Evolutionary conservation across 2,329 filamentous ascomycete species (phyloP), one percentile per base, ranked within the genome.

Genomic region (Sclerotiophoma versabilis): DNA sequence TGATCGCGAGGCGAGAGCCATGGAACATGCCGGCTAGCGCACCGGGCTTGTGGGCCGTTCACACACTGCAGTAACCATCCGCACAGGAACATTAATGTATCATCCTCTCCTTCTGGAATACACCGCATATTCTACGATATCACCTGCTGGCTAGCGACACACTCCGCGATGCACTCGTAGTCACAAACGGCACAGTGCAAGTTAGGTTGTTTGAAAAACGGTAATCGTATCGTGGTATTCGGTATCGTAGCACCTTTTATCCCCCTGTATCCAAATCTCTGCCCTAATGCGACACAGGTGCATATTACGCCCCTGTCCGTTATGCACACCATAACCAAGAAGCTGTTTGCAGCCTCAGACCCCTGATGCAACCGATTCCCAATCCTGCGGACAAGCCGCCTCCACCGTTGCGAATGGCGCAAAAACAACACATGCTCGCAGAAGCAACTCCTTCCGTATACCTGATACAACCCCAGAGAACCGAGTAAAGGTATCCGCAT

Each of bases 401-500:
- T 26, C 39, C 27, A 41, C 45, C 50, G 26, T 37, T 49, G 49
- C 41, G 38, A 44, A 49, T 49, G 41, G 45, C 54, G 34, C 46
- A 45, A 32, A 49, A 49, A 45, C 41, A 61, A 57, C 49, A 37
- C 56, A 53, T 51, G 52, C 33, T 29, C 46, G 41, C 36, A 42
- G 38, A 46, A 50, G 46, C 46, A 45, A 50, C 46, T 25, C 42
- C 17, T 37, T 37, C 42, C 47, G 30, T 36, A 59, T 66, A 66
- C 64, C 61, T 59, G 52, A 64, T 68, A 64, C 57, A 65, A 55
- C 57, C 49, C 36, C 49, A 56, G 57, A 57, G 43, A 58, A 56
- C 59, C 45, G 54, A 64, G 51, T 61, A 68, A 54, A 75, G 69
- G 70, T 74, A 74, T 74, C 61, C 68, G 65, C 69, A 54, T 37